Percentiles rank a stretch among this genome's conserved stretches.
phyloP scores from a whole-genome alignment of 306 rosid species.

The Vigna angularis region DNA sequence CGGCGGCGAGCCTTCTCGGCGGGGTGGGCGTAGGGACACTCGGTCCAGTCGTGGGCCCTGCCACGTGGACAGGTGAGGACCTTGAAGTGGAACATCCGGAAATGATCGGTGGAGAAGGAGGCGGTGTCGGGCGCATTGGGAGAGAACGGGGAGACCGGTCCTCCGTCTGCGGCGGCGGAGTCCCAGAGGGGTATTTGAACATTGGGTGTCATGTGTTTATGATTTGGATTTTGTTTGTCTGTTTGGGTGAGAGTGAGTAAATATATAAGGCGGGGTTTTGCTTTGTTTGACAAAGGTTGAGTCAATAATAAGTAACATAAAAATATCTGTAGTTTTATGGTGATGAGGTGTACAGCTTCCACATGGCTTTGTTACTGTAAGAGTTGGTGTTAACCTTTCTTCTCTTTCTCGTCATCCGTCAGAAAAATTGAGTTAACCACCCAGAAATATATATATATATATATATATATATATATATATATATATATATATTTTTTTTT shows the following conservation, averaged over 20 bases:
- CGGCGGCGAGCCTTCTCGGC: conserved; percentile 95
- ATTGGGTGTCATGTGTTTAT: conserved; percentile 41
- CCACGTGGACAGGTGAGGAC: conserved; percentile 69
- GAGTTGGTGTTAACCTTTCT: background rate
- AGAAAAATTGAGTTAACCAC: no score
- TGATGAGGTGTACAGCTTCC: background rate
- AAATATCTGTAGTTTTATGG: background rate
- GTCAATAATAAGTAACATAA: conserved; percentile 2
- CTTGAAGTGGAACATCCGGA: conserved; percentile 90
- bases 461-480: no score
- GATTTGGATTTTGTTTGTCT: background rate
- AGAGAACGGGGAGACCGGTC: conserved; percentile 45
- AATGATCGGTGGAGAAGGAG: conserved; percentile 65
- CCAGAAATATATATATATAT: no score
- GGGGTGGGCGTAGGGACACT: conserved; percentile 92
- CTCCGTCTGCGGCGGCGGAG: conserved; percentile 20
- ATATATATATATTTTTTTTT: no score
- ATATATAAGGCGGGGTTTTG: background rate
- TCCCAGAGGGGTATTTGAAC: conserved; percentile 57
- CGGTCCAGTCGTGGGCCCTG: conserved; percentile 91
- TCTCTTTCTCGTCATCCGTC: background rate
- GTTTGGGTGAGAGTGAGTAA: background rate
- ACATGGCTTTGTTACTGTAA: background rate
- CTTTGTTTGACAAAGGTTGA: conserved; percentile 44
- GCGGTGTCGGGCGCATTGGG: background rate